phyloP scores from a whole-genome alignment of 768 basidiomycete genomes.

The Dioszegia hungarica region DNA sequence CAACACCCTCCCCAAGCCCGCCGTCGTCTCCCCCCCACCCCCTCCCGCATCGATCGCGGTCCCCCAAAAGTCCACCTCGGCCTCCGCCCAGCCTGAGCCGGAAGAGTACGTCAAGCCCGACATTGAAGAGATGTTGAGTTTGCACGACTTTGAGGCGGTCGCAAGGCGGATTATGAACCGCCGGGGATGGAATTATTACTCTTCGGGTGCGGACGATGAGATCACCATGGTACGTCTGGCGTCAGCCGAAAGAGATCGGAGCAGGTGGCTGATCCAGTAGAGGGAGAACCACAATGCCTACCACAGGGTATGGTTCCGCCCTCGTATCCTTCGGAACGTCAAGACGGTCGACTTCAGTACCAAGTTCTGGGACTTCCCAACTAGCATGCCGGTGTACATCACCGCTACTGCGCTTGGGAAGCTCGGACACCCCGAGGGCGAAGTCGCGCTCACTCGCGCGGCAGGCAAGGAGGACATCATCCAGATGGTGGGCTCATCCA shows the following conservation, averaged over 20 bases:
- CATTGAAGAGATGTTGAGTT: conserved; percentile 58
- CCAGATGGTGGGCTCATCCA: conserved; percentile 62
- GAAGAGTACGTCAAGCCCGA: conserved; percentile 38
- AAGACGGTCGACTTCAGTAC: conserved; percentile 77
- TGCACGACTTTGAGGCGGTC: conserved; percentile 79
- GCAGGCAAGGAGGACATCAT: conserved; percentile 73
- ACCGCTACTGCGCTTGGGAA: conserved; percentile 60
- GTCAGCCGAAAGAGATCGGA: conserved; percentile 13
- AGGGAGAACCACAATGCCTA: conserved; percentile 88
- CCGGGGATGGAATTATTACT: conserved; percentile 77
- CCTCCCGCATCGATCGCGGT: conserved; percentile 12
- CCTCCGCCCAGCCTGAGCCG: conserved; percentile 1
- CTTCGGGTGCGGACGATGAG: conserved; percentile 80
- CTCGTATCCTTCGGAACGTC: conserved; percentile 80
- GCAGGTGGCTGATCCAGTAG: conserved; percentile 14
- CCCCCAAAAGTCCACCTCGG: conserved; percentile 1
- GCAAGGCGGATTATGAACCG: conserved; percentile 68
- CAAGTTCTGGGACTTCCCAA: conserved; percentile 68
- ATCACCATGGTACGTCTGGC: conserved; percentile 62
- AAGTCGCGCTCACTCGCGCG: conserved; percentile 81
- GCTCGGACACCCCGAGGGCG: conserved; percentile 89
- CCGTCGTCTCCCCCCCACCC: conserved; percentile 12
- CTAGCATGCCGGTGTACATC: conserved; percentile 76
- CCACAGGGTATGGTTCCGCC: conserved; percentile 83
- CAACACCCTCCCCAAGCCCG: conserved; percentile 25